phyloP scores from a whole-genome alignment of 2,329 filamentous ascomycete genomes.

The Neopestalotiopsis rosae region DNA sequence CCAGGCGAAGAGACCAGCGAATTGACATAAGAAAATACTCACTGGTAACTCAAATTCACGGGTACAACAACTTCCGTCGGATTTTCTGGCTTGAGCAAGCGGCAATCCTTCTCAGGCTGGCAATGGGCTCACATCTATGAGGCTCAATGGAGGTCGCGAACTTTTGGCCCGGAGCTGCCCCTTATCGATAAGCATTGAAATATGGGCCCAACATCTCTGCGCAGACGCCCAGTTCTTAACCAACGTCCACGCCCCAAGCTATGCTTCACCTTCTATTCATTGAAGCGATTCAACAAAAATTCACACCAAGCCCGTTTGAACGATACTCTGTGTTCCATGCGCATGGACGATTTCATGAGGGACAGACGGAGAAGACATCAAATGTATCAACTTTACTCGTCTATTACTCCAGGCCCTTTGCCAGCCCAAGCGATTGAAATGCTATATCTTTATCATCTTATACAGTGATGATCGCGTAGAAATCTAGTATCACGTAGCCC shows the following conservation, averaged over 20 bases:
- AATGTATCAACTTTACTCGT: slow-evolving; percentile 15
- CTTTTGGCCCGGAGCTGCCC: slow-evolving; percentile 4
- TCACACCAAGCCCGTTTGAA: no score
- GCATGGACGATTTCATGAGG: neutral
- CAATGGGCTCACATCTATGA: neutral
- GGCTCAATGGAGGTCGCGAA: slow-evolving; percentile 11
- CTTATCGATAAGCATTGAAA: slow-evolving; percentile 9
- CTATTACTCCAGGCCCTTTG: slow-evolving; percentile 14
- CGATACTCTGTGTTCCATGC: no score
- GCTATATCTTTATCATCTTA: slow-evolving; percentile 16
- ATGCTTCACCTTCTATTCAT: neutral
- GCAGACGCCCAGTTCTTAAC: neutral
- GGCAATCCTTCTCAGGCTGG: neutral
- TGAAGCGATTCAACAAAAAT: neutral
- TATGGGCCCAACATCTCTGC: neutral
- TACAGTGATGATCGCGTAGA: slow-evolving; percentile 16
- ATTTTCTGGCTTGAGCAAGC: neutral
- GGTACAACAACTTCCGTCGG: neutral
- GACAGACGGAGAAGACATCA: neutral
- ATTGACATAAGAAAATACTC: neutral
- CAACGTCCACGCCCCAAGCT: slow-evolving; percentile 3
- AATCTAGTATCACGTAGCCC: slow-evolving; percentile 18
- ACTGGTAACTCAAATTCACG: neutral
- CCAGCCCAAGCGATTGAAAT: slow-evolving; percentile 8
- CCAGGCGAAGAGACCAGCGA: neutral